Base-by-base conservation (phyloP, 2,329 filamentous ascomycete genomes). In the Stemphylium vesicarium region DNA sequence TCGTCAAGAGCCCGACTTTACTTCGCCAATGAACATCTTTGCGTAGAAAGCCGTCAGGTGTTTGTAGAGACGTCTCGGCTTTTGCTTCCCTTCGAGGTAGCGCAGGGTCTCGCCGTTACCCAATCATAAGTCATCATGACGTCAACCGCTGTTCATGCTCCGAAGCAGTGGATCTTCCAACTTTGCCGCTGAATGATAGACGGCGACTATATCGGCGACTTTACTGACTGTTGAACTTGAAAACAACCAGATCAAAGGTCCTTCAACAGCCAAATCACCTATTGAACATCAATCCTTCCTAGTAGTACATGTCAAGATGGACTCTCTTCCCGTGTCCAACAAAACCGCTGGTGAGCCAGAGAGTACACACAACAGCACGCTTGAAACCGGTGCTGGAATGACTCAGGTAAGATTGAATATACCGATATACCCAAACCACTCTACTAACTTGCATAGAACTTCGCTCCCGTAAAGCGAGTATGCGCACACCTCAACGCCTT, bases 401-500 rank as follows among this genome's bases (percentile, higher is more conserved):
- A 80, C 85, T 2, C 87, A 90, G 72, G 82, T 82, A 69, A 39
- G 56, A 43, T 39, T 50, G 3, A n/a, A 32, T 10, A 4, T 13
- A 2, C 1, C 15, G 4, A 10, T 10, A 7, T 24, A n/a, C 2
- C 18, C 15, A 11, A 3, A 29, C n/a, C 15, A 8, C 2, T 29
- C 11, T 36, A 35, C 31, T 50, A 20, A 56, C 26, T 15, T 24
- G 38, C n/a, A 8, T 35, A 88, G 83, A 82, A 85, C 60, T 91
- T 96, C 72, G 79, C 82, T 0, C 91, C 91, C 0, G 76, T 56
- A 6, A 88, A 91, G 66, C 84, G 86, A 48, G 83, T 96, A 43
- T 95, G 91, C 75, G 91, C 90, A 1, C 90, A 94, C 69, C 81
- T 96, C 1, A 93, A 95, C 66, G 91, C 90, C n/a, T 93, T 93